Conservation (phyloP, 2,329 filamentous ascomycete species). For the Alternaria longipes region DNA sequence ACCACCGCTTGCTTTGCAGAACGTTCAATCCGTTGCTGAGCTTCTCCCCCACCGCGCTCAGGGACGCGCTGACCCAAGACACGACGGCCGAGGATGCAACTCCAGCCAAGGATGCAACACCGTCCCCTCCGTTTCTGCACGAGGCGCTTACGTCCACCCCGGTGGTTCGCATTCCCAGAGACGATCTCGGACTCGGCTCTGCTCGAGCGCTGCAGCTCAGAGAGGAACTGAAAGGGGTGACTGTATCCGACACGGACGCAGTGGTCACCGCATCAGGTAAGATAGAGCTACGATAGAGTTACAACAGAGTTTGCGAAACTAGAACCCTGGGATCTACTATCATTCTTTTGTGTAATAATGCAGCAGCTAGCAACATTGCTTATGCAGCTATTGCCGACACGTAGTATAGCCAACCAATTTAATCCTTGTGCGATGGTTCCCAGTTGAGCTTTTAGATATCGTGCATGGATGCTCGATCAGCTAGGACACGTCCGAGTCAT, state of each 20-base stretch:
- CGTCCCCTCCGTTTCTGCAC: slow-evolving; percentile 4
- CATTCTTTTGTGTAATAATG: not conserved
- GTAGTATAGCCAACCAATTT: not conserved
- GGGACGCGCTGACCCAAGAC: not conserved
- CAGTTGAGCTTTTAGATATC: not conserved
- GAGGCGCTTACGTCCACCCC: slow-evolving; percentile 5
- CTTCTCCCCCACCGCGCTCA: slow-evolving; percentile 12
- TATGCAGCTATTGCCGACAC: not conserved
- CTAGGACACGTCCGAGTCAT: not conserved
- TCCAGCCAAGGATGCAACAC: not conserved
- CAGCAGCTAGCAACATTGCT: not conserved
- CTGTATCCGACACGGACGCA: slow-evolving; percentile 4
- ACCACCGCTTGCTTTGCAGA: slow-evolving; percentile 17
- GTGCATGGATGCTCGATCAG: not conserved
- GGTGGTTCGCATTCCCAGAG: slow-evolving; percentile 6
- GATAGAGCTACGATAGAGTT: not conserved
- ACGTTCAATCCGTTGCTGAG: slow-evolving; percentile 16
- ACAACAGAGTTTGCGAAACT: not conserved
- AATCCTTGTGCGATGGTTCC: not conserved
- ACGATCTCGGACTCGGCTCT: slow-evolving; percentile 1
- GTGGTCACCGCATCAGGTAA: not conserved
- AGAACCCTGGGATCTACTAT: not conserved
- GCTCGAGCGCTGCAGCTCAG: slow-evolving; percentile 1
- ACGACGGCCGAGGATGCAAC: too few relatives aligned
- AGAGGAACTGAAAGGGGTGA: slow-evolving; percentile 5